A percentile compares a stretch with the other conserved stretches of the same genome.
Evolutionary conservation across 495 filamentous ascomycete genomes (phyloP).

Genomic region (Aspergillus heteromorphus): DNA sequence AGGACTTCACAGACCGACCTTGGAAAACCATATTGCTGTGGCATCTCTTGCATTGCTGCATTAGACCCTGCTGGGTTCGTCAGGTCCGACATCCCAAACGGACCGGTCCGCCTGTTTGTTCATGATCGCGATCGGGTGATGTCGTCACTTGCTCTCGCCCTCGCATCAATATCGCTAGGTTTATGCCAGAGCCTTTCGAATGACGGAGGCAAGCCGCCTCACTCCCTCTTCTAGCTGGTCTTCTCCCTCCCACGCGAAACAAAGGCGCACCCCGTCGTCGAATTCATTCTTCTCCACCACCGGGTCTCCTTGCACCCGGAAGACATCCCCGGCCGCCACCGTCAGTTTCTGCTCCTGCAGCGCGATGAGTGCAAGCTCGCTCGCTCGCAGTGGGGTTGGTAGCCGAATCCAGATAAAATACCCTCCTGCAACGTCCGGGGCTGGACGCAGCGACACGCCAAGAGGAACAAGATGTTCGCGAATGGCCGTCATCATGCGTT

Average conservation of each 20-base stretch:
- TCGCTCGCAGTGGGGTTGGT: conserved; percentile 45
- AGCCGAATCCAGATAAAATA: conserved; percentile 79
- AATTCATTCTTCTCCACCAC: conserved; percentile 39
- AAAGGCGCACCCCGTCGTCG: conserved; percentile 53
- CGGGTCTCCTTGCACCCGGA: conserved; percentile 59
- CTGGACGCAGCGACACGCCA: conserved; percentile 47
- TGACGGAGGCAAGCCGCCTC: conserved; percentile 11
- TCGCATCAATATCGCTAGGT: neutral
- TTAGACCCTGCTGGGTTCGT: neutral
- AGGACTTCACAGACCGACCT: too few species aligned
- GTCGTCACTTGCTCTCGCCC: neutral
- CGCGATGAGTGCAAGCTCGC: conserved; percentile 42
- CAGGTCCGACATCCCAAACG: neutral
- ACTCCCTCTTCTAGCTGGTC: conserved; percentile 65
- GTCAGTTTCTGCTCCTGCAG: conserved; percentile 49
- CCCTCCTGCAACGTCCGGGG: conserved; percentile 48
- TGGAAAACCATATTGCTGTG: too few species aligned
- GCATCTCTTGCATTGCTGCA: neutral
- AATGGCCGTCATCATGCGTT: conserved; percentile 48
- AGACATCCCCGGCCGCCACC: conserved; percentile 59
- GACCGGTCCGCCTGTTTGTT: neutral
- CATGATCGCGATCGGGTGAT: neutral
- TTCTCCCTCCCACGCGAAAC: conserved; percentile 72
- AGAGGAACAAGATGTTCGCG: conserved; percentile 50
- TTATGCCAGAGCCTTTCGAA: conserved; percentile 2